Percentiles rank a stretch among this genome's conserved stretches.
Conservation (phyloP, 2,329 filamentous ascomycete genomes). For the Ophiosphaerella narmari region DNA sequence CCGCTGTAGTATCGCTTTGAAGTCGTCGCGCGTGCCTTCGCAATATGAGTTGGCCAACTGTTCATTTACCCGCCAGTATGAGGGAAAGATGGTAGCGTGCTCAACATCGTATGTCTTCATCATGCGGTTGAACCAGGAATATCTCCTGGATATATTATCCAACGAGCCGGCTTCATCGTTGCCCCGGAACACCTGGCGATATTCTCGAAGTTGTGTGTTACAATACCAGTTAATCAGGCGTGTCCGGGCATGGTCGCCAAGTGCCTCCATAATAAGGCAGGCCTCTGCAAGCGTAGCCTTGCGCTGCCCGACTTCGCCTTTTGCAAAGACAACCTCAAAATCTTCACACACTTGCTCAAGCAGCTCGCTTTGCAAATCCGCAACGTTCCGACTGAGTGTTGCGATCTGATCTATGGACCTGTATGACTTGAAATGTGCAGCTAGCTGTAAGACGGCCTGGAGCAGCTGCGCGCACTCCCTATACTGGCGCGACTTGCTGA, state of each 20-base stretch:
- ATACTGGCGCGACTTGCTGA: constrained; percentile 88
- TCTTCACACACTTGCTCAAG: constrained; percentile 99
- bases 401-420: constrained; percentile 98
- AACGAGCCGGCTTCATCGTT: constrained; percentile 95
- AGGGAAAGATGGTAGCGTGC: constrained; percentile 84
- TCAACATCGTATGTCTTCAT: constrained; percentile 95
- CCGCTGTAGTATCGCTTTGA: constrained; percentile 86
- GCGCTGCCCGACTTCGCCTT: constrained; percentile 75
- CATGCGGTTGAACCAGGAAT: constrained; percentile 96
- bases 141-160: constrained; percentile 93
- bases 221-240: constrained; percentile 95
- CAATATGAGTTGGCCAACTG: constrained; percentile 90
- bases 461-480: constrained; percentile 91
- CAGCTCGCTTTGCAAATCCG: constrained; percentile 88
- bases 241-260: constrained; percentile 83
- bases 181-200: constrained; percentile 91
- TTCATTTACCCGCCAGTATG: constrained; percentile 88
- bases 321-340: constrained; percentile 93
- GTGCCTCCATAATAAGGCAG: constrained; percentile 90
- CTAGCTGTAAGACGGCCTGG: constrained; percentile 94
- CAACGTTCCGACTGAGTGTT: constrained; percentile 86
- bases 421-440: constrained; percentile 98
- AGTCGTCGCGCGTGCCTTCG: constrained; percentile 93
- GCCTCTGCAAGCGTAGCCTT: constrained; percentile 78
- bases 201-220: constrained; percentile 94